Percentiles rank a stretch among this genome's conserved stretches.
Conservation (phyloP, 345 rosid species). For the Rubroshorea leprosula region DNA sequence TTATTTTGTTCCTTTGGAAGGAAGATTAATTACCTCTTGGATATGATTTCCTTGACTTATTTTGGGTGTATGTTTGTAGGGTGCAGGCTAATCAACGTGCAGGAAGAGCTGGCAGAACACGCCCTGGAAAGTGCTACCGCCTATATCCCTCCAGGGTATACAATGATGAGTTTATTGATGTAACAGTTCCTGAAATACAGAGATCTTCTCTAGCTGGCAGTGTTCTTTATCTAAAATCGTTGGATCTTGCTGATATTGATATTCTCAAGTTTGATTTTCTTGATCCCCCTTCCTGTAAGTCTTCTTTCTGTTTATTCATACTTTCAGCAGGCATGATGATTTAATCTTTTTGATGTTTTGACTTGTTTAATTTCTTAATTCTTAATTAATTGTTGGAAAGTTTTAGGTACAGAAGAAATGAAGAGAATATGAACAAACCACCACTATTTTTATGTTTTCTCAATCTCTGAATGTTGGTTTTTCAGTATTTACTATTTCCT, state of each 20-base stretch:
- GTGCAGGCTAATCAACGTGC: conserved; percentile 98
- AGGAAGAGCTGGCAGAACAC: conserved; percentile 98
- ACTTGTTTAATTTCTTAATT: neutral
- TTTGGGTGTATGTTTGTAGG: conserved; percentile 36
- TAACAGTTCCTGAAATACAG: conserved; percentile 91
- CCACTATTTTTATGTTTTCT: neutral
- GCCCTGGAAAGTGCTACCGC: conserved; percentile 95
- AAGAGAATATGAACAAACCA: neutral
- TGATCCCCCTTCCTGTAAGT: conserved; percentile 85
- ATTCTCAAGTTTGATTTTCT: conserved; percentile 94
- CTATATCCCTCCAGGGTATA: conserved; percentile 68
- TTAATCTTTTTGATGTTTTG: neutral
- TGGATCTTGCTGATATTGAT: conserved; percentile 90
- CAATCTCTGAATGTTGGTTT: neutral
- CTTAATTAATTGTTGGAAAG: neutral
- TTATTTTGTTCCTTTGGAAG: neutral
- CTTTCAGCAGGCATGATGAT: neutral
- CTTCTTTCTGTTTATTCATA: conserved; percentile 12
- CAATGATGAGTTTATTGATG: conserved; percentile 81
- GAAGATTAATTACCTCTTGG: neutral
- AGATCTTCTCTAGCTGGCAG: conserved; percentile 93
- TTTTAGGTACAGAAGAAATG: neutral
- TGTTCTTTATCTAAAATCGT: conserved; percentile 88
- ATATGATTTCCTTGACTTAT: neutral
- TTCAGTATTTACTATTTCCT: neutral